Base-by-base conservation (phyloP, 805 yeast genomes). In the Phaffomyces opuntiae region DNA sequence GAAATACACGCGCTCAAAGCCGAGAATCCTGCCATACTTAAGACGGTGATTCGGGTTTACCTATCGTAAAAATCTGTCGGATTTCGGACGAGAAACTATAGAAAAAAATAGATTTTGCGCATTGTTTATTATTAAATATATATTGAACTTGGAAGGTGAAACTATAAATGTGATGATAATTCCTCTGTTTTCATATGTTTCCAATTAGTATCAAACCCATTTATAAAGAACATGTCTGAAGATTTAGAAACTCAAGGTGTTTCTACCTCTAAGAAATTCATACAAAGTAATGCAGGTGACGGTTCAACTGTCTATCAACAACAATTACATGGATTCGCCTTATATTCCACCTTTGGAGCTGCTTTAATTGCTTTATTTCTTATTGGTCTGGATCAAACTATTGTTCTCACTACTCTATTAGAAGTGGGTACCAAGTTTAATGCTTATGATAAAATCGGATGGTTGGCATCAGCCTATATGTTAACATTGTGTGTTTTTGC, bases 361-460 rank as follows among this genome's bases (percentile, higher is more conserved):
- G 47, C 62, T 34, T 51, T 56, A 9, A 39, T 59, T 32, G 52
- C 60, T n/a, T 46, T 56, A 27, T 63, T 60, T 40, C 45, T 66
- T 17, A 61, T 69, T 14, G 82, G 83, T 0, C 59, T 80, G 37
- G 86, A 80, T 56, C 79, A 75, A 51, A 78, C 83, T n/a, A 80
- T 80, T 46, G 74, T 75, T 2, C 54, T 74, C 9, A 74, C 83
- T 2, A 62, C 77, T 12, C 61, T 79, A 40, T 69, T 77, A 16
- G 64, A 62, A 1, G 75, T 80, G 3, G 77, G 81, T 7, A 62
- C 64, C 42, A 63, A 75, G 48, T 80, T 80, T 54, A 51, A 69
- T 21, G 66, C 68, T 4, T 79, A 75, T 52, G 68, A 73, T 7
- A 69, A 76, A 46, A 66, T 79, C 8, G 80, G 81, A 4, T 80